Conservation (phyloP, 208 protist genomes). For the Wallacemonas sp. region DNA sequence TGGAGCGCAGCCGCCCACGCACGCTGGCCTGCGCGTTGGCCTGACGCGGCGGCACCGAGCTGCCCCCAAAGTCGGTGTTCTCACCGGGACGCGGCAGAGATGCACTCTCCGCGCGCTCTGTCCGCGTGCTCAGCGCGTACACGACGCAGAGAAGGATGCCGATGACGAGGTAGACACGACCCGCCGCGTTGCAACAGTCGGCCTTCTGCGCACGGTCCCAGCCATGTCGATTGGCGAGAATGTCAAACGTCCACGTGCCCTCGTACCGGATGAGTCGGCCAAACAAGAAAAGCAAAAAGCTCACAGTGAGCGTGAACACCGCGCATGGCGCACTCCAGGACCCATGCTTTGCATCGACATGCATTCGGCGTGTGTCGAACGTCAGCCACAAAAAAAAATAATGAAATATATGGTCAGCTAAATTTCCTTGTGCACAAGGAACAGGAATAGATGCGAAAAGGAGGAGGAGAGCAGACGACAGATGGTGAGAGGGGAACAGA, state of each 20-base stretch:
- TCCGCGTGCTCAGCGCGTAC: background rate
- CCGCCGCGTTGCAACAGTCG: conserved; percentile 42
- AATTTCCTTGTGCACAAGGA: too few relatives aligned
- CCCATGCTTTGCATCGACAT: background rate
- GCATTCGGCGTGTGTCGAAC: background rate
- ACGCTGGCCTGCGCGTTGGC: background rate
- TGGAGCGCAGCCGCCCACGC: background rate
- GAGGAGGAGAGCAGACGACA: background rate
- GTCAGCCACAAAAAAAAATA: background rate
- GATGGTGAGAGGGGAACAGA: too few relatives aligned
- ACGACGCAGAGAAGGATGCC: conserved; percentile 33
- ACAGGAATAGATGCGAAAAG: too few relatives aligned
- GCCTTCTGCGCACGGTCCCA: conserved; percentile 66
- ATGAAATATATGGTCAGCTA: too few relatives aligned
- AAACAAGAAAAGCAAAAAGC: conserved; percentile 47
- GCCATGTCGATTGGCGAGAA: conserved; percentile 57
- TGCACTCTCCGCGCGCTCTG: background rate
- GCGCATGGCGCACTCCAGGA: conserved; percentile 33
- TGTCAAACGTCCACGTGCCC: conserved; percentile 66
- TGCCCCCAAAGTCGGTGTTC: background rate
- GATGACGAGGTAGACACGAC: conserved; percentile 50
- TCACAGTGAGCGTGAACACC: conserved; percentile 36
- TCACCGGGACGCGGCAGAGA: too few relatives aligned
- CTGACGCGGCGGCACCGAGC: background rate
- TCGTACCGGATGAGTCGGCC: conserved; percentile 31